A percentile compares a stretch with the other conserved stretches of the same genome.
These are phyloP conservation scores for Wickerhamiella galacta DNA, from an alignment of 805 yeast genomes.

Conservation along the genomic window DNA sequence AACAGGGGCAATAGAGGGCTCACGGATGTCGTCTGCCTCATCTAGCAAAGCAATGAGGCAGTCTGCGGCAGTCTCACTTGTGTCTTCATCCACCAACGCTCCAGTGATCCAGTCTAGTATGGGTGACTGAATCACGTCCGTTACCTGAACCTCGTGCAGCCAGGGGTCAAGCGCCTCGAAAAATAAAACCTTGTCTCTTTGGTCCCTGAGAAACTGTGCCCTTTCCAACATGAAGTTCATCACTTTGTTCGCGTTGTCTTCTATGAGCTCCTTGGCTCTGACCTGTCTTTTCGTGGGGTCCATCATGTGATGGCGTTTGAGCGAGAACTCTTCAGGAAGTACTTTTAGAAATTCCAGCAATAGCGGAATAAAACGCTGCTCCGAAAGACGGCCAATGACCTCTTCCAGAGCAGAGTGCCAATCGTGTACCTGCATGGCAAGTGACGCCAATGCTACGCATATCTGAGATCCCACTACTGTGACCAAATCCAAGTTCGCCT, in stretches of 20 bases:
- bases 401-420: slow-evolving; percentile 66
- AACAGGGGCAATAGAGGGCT: slow-evolving; percentile 26
- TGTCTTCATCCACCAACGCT: slow-evolving; percentile 37
- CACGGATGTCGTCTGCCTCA: slow-evolving; percentile 59
- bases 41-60: slow-evolving; percentile 66
- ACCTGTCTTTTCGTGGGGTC: slow-evolving; percentile 8
- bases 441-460: slow-evolving; percentile 62
- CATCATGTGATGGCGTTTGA: slow-evolving; percentile 48
- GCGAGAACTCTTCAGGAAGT: slow-evolving; percentile 83
- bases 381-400: slow-evolving; percentile 31
- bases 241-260: slow-evolving; percentile 51
- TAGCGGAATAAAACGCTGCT: slow-evolving; percentile 28
- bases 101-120: slow-evolving; percentile 53
- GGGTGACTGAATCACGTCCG: slow-evolving; percentile 45
- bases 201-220: slow-evolving; percentile 25
- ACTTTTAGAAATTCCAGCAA: slow-evolving; percentile 63
- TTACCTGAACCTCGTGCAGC: slow-evolving; percentile 74
- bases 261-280: slow-evolving; percentile 48
- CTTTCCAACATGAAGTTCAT: slow-evolving; percentile 36
- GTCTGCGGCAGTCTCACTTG: slow-evolving; percentile 74
- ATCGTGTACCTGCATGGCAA: slow-evolving; percentile 55
- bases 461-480: slow-evolving; percentile 67
- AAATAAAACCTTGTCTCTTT: slow-evolving; percentile 26
- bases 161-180: slow-evolving; percentile 74
- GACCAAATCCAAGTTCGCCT: slow-evolving; percentile 27